Conservation (phyloP, 2,329 filamentous ascomycete genomes). For the Diplodia scrobiculata region DNA sequence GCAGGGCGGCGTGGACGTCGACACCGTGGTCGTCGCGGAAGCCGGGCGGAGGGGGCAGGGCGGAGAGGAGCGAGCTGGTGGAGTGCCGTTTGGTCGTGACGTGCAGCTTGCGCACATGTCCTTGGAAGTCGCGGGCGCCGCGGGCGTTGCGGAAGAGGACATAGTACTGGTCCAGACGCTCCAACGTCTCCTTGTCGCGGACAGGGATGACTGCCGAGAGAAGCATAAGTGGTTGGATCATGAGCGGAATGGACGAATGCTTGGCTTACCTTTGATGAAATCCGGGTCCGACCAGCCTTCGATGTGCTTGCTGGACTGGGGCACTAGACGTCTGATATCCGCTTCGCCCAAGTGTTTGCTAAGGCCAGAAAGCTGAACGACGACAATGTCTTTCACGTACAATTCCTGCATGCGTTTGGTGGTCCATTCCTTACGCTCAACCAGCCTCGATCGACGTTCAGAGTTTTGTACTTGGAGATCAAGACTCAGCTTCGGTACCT, state of each 20-base stretch:
- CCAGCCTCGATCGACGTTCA: neutral
- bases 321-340: slow-evolving; percentile 71
- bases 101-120: slow-evolving; percentile 58
- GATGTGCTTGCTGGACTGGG: slow-evolving; percentile 61
- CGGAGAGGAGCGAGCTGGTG: slow-evolving; percentile 47
- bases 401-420: neutral
- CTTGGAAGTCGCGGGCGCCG: slow-evolving; percentile 64
- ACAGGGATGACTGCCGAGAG: slow-evolving; percentile 59
- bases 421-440: neutral
- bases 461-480: neutral
- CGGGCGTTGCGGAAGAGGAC: slow-evolving; percentile 65
- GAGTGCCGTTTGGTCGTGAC: slow-evolving; percentile 50
- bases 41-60: slow-evolving; percentile 49
- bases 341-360: slow-evolving; percentile 63
- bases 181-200: slow-evolving; percentile 64
- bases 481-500: slow-evolving; percentile 11
- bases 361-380: slow-evolving; percentile 41
- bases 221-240: neutral
- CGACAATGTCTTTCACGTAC: slow-evolving; percentile 28
- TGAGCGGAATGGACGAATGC: neutral
- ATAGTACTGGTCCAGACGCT: slow-evolving; percentile 66
- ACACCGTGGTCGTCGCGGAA: slow-evolving; percentile 50
- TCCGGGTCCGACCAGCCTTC: slow-evolving; percentile 64
- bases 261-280: slow-evolving; percentile 57
- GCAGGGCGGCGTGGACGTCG: slow-evolving; percentile 32